These are phyloP conservation scores for Cetraspora pellucida DNA, from an alignment of 192 early-diverging fungal genomes.

Conservation along the genomic window DNA sequence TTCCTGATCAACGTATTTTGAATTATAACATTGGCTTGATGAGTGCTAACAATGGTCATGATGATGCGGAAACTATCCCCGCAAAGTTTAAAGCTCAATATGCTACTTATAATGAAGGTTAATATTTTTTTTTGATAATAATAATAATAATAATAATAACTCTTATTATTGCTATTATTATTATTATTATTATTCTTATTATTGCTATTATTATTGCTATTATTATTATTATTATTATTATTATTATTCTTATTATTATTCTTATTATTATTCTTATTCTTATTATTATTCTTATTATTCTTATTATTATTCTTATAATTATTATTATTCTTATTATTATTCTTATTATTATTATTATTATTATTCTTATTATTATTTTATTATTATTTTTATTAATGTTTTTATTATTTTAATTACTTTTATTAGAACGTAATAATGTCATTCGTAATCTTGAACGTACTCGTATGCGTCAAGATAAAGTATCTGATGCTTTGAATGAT, in stretches of 20 bases:
- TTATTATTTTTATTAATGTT: too few relatives aligned
- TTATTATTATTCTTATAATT: too few relatives aligned
- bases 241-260: too few relatives aligned
- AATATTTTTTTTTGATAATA: neutral
- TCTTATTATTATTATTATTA: too few relatives aligned
- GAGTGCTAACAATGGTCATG: neutral
- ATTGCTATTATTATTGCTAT: too few relatives aligned
- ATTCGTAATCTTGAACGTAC: constrained; percentile 22
- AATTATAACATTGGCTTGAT: neutral
- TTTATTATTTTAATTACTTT: neutral
- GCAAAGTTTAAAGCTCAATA: constrained; percentile 20
- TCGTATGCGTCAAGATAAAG: constrained; percentile 16
- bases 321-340: too few relatives aligned
- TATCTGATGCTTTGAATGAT: constrained; percentile 10
- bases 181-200: neutral
- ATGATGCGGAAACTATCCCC: neutral
- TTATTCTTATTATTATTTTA: neutral
- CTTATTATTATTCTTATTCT: too few relatives aligned
- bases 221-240: too few relatives aligned
- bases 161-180: neutral
- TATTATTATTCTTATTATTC: too few relatives aligned
- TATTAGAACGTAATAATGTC: constrained; percentile 5
- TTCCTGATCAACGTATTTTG: neutral
- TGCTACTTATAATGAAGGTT: constrained; percentile 11
- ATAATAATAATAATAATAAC: neutral